Evolutionary conservation across 352 stramenopile genomes (phyloP), one percentile per base, ranked within the genome.

Genomic region (Albugo candida): DNA sequence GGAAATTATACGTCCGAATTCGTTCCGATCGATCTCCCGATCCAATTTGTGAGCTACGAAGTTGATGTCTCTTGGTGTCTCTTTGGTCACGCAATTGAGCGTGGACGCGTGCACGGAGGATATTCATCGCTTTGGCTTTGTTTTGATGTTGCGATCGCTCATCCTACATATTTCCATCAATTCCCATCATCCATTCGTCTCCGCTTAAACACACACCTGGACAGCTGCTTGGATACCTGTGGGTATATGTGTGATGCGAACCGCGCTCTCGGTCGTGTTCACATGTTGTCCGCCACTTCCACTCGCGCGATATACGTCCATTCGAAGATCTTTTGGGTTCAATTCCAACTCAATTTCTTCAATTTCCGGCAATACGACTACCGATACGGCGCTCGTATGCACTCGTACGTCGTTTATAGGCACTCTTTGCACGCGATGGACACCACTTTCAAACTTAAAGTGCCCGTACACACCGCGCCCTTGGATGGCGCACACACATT

Each of bases 1-100:
- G 79, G 54, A 93, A 99, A 67, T 99, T 99, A 79, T 99, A 99
- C 19, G 95, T 99, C 47, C 94, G 76, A 39, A 99, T 96, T 45
- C 97, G 97, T 66, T 98, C 94, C 1, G 72, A 95, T 36, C 95
- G 70, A 21, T 96, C 89, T 31, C 93, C 94, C 0, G 89, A 98
- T 31, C 92, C 92, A 40, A 98, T 87, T 60, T 97, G 87, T 18
- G 67, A 81, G 36, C 63, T 70, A 17, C 82, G 70, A 62, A 89
- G 61, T 11, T 42, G 65, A 42, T 83, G 62, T 24, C 65, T 66
- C 54, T 78, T 66, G 24, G 63, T 52, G 53, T 82, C 67, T 34
- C 60, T 63, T 49, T 71, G 55, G 19, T 64, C 61, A 41, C 91
- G 83, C 53, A 97, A 81, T 13, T 92, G 84, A 51, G 98, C 93